Base-by-base conservation (phyloP, 805 yeast genomes). In the Jamesozyma spencerorum region DNA sequence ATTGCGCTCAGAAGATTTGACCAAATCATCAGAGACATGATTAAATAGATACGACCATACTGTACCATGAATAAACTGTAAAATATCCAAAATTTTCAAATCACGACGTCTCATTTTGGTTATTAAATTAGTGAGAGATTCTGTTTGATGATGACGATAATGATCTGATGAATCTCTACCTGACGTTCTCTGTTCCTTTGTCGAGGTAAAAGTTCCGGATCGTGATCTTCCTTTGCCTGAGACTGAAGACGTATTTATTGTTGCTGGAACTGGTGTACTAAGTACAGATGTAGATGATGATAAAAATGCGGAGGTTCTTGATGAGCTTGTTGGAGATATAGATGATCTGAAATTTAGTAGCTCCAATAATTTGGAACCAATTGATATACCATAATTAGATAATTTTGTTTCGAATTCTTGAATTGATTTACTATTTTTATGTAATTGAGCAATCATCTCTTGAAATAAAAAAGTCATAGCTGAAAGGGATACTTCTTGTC, bases 21-120 rank as follows among this genome's bases (percentile, higher is more conserved):
- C 94, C 37, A 87, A 63, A 40, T 80, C 84, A 55, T 84, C 86
- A 35, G 94, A 80, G 0, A 77, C 68, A 47, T 71, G 74, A n/a
- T 85, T 88, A 62, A 87, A 86, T 17, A 85, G 60, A 18, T 79
- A 66, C 39, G 70, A 70, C 95, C 95, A 86, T 27, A 87, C 66
- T 1, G 76, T 68, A 1, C 85, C 75, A 51, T 82, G 85, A 11
- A 86, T 74, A 52, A 80, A 83, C 56, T 81, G 86, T 43, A 81
- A 62, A 10, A 80, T 72, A 34, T 84, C 85, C 33, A 88, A 65
- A 19, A 81, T 70, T 40, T 75, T 72, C 27, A 74, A 67, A 52
- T 82, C 87, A 45, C 94, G 71, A 20, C 62, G 55, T 38, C 54
- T 51, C 55, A 57, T 54, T 24, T 45, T 48, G 10, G 47, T 48